Evolutionary conservation across 2,329 filamentous ascomycete species (phyloP), one percentile per base, ranked within the genome.

Genomic region (Aspergillus piperis): DNA sequence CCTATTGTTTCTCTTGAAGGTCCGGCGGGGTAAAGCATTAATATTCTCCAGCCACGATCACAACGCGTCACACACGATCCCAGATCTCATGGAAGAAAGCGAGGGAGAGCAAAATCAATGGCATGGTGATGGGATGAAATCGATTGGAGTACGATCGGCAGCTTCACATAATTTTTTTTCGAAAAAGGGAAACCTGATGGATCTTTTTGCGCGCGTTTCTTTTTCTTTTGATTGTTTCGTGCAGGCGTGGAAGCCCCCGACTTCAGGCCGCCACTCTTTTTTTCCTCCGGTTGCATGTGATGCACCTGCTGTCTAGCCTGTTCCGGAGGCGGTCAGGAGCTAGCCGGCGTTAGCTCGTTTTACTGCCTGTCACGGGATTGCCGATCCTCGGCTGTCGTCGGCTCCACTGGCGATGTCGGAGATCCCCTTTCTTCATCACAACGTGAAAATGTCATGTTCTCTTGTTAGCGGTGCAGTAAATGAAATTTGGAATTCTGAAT

Each of bases 1-100:
- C 25, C 30, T 50, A 50, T 50, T 50, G 47, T 50, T 27, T 19
- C 41, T 17, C 25, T 17, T 44, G n/a, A 13, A 50, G 47, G 25
- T 11, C 47, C 47, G 47, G 47, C 47, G 47, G 47, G 47, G 47
- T 50, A 50, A 30, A 50, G 47, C 41, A 44, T 44, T n/a, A 19
- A 36, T 36, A 15, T 36, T 36, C 32, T 52, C 19, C 41, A 44
- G 41, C 19, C 41, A 44, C 41, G 41, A 44, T 44, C 41, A 44
- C 41, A 44, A 44, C 11, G 41, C 19, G 41, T 44, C 41, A 44
- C 41, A 44, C 41, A 5, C 32, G 32, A 36, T 36, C 11, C 32
- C 32, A 36, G 4, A 36, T 36, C 32, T 36, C 32, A 36, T 5
- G 32, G 10, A 44, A 44, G 41, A 21, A 10, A 3, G 23, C 41